Percentiles rank a stretch among this genome's conserved stretches.
phyloP scores from a whole-genome alignment of 2,329 filamentous ascomycete species.

The Fusarium compactum region DNA sequence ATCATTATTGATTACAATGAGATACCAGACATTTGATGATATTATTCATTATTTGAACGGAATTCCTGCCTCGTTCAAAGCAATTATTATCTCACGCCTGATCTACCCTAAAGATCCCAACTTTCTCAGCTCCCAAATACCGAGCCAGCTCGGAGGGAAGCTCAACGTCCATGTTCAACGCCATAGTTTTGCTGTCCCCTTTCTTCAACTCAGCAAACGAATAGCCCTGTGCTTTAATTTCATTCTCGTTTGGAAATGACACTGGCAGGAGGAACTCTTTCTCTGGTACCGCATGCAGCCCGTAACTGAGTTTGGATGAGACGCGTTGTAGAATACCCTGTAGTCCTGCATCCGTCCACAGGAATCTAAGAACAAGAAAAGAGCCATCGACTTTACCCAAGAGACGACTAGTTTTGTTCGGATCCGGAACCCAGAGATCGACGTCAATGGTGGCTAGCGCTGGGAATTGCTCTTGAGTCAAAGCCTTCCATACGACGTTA shows the following conservation, averaged over 20 bases:
- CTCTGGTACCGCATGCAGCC: conserved; percentile 65
- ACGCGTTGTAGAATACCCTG: conserved; percentile 59
- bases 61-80: too few species aligned
- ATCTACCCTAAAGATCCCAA: conserved; percentile 77
- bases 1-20: not conserved
- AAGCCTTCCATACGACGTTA: conserved; percentile 72
- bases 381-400: conserved; percentile 65
- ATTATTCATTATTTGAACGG: not conserved
- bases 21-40: not conserved
- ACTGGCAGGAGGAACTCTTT: conserved; percentile 76
- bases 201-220: conserved; percentile 70
- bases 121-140: conserved; percentile 75
- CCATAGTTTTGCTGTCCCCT: conserved; percentile 69
- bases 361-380: conserved; percentile 76
- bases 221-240: conserved; percentile 71
- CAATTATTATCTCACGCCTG: conserved; percentile 60
- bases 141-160: conserved; percentile 71
- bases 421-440: conserved; percentile 77
- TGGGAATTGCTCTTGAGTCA: conserved; percentile 77
- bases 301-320: conserved; percentile 64
- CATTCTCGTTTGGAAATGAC: conserved; percentile 66
- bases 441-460: conserved; percentile 76
- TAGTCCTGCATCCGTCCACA: conserved; percentile 66
- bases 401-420: conserved; percentile 63
- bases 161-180: conserved; percentile 69